Conservation (phyloP, 306 rosid species). For the Castanopsis chinensis region DNA sequence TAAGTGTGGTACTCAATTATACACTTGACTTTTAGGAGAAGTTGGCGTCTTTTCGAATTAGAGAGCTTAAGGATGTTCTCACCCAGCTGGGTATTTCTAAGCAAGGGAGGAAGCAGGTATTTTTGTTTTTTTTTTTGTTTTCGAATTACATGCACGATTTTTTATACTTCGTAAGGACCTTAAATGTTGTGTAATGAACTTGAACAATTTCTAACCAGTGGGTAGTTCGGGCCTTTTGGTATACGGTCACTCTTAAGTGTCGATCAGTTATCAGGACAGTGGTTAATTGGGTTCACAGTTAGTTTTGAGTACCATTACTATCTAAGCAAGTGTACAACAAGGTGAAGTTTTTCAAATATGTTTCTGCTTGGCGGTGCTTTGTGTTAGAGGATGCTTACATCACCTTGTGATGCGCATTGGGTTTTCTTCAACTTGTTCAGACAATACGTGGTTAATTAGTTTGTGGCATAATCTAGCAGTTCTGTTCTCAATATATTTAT, state of each 20-base stretch:
- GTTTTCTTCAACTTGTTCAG: neutral
- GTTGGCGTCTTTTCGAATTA: conserved; percentile 75
- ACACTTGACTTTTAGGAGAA: conserved; percentile 56
- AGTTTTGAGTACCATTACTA: neutral
- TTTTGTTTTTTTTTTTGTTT: neutral
- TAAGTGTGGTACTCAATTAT: neutral
- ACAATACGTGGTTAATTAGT: neutral
- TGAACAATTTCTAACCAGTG: neutral
- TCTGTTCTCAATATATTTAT: neutral
- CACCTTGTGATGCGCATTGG: neutral
- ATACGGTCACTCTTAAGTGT: neutral
- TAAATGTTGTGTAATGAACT: neutral
- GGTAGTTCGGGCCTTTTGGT: neutral
- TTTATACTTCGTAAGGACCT: neutral
- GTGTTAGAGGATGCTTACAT: neutral
- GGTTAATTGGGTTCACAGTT: neutral
- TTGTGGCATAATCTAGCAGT: neutral
- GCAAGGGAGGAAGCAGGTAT: conserved; percentile 9
- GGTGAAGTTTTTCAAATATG: neutral
- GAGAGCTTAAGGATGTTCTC: conserved; percentile 95
- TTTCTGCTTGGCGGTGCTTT: neutral
- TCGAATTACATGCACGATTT: neutral
- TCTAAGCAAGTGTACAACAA: neutral
- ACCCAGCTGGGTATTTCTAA: conserved; percentile 51
- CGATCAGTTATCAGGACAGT: neutral